These are phyloP conservation scores for Coprinopsis sp. DNA, from an alignment of 768 basidiomycete species.

Conservation along the genomic window DNA sequence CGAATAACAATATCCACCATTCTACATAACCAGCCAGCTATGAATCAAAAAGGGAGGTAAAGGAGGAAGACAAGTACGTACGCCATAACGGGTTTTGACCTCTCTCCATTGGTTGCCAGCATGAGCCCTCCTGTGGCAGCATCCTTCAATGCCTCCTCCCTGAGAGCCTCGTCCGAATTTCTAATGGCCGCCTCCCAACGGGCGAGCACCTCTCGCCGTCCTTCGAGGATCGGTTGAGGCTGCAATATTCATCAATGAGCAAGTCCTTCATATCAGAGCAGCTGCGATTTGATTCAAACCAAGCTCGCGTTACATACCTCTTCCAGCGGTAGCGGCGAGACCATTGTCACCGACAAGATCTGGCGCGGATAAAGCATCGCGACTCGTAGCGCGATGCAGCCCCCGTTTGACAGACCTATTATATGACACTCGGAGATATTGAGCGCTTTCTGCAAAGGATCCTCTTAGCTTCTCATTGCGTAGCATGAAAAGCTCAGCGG, in stretches of 20 bases:
- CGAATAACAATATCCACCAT: slow-evolving; percentile 5
- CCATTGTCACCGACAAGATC: slow-evolving; percentile 29
- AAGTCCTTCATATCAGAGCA: slow-evolving; percentile 3
- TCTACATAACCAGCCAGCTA: slow-evolving; percentile 8
- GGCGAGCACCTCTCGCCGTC: slow-evolving; percentile 24
- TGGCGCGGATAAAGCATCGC: slow-evolving; percentile 28
- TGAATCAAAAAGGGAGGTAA: too few species aligned
- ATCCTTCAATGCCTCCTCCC: slow-evolving; percentile 15
- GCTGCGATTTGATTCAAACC: slow-evolving; percentile 11
- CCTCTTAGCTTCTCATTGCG: neutral
- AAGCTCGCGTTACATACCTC: slow-evolving; percentile 29
- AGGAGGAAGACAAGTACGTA: slow-evolving; percentile 13
- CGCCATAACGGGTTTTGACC: slow-evolving; percentile 15
- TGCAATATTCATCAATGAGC: slow-evolving; percentile 7
- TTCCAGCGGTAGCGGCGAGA: slow-evolving; percentile 28
- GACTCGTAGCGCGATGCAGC: slow-evolving; percentile 29
- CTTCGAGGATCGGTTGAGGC: slow-evolving; percentile 25
- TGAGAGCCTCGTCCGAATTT: slow-evolving; percentile 7
- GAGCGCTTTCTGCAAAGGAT: slow-evolving; percentile 24
- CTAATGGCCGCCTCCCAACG: slow-evolving; percentile 20
- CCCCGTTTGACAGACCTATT: slow-evolving; percentile 32
- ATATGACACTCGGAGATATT: slow-evolving; percentile 31
- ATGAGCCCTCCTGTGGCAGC: slow-evolving; percentile 17
- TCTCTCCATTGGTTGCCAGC: slow-evolving; percentile 19
- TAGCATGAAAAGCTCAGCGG: neutral